Evolutionary conservation across 1,284 basidiomycete genomes (phyloP).

Genomic region (Ustilago shanxiensis): DNA sequence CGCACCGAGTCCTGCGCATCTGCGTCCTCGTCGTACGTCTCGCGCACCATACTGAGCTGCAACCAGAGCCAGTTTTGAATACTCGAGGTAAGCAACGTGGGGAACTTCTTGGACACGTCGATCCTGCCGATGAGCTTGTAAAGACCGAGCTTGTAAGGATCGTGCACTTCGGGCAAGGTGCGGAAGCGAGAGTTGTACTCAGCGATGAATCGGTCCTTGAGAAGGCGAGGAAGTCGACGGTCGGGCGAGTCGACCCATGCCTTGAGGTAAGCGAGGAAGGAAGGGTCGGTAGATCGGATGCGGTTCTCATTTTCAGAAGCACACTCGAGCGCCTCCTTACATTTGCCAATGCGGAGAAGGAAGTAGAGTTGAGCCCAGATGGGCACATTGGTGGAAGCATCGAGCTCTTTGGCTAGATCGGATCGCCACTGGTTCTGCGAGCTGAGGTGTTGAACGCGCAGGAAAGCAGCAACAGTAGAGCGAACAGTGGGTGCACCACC

Average conservation of each 20-base stretch:
- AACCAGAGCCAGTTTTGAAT: constrained; percentile 99
- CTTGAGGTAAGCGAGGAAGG: constrained; percentile 86
- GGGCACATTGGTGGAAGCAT: constrained; percentile 72
- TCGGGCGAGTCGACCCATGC: constrained; percentile 80
- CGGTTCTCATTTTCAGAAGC: constrained; percentile 80
- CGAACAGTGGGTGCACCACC: constrained; percentile 91
- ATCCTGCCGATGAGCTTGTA: constrained; percentile 96
- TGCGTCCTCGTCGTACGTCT: constrained; percentile 65
- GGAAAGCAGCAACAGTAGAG: constrained; percentile 78
- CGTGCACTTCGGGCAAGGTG: constrained; percentile 72
- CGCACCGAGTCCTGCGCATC: constrained; percentile 59
- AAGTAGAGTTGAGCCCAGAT: constrained; percentile 94
- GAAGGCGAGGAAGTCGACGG: constrained; percentile 47
- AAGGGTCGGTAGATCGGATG: constrained; percentile 84
- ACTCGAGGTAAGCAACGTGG: constrained; percentile 86
- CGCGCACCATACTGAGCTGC: constrained; percentile 82
- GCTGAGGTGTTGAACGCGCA: constrained; percentile 62
- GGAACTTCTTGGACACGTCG: constrained; percentile 84
- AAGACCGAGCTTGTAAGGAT: constrained; percentile 94
- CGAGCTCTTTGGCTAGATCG: constrained; percentile 62
- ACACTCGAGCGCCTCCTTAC: constrained; percentile 79
- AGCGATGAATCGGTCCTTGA: constrained; percentile 83
- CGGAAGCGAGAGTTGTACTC: constrained; percentile 90
- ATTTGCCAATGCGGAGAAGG: constrained; percentile 87
- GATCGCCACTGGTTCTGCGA: constrained; percentile 61